phyloP scores from a whole-genome alignment of 2,329 filamentous ascomycete genomes.

The Sporothrix brunneoviolacea region DNA sequence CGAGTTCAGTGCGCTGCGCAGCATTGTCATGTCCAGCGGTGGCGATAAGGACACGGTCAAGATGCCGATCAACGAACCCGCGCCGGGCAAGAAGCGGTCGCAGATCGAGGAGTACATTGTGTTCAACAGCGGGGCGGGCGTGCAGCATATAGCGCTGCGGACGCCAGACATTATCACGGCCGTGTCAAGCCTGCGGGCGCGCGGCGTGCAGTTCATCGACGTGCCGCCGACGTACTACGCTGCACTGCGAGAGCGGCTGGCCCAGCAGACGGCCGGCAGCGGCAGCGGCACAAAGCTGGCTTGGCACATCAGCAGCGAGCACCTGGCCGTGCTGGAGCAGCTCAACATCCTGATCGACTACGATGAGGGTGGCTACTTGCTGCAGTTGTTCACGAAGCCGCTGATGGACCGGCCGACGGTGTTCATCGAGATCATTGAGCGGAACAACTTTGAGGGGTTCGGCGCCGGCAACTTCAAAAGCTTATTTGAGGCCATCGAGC shows the following conservation, averaged over 20 bases:
- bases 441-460: slow-evolving; percentile 84
- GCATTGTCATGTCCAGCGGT: slow-evolving; percentile 81
- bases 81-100: slow-evolving; percentile 78
- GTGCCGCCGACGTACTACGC: slow-evolving; percentile 85
- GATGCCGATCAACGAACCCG: slow-evolving; percentile 98
- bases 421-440: slow-evolving; percentile 93
- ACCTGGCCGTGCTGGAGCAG: slow-evolving; percentile 67
- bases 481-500: slow-evolving; percentile 89
- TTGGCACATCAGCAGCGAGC: slow-evolving; percentile 63
- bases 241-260: slow-evolving; percentile 66
- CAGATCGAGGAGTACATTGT: slow-evolving; percentile 93
- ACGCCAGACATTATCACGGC: slow-evolving; percentile 72
- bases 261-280: slow-evolving; percentile 38
- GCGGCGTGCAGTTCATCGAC: slow-evolving; percentile 87
- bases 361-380: slow-evolving; percentile 81
- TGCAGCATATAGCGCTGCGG: slow-evolving; percentile 87
- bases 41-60: slow-evolving; percentile 80
- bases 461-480: slow-evolving; percentile 95
- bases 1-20: slow-evolving; percentile 82
- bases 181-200: slow-evolving; percentile 71
- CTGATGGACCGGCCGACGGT: slow-evolving; percentile 92
- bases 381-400: slow-evolving; percentile 75
- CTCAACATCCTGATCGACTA: slow-evolving; percentile 93
- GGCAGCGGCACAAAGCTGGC: slow-evolving; percentile 23
- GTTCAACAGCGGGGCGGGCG: slow-evolving; percentile 83